Conservation (phyloP, 2,329 filamentous ascomycete species). For the Pezicula radicicola region DNA sequence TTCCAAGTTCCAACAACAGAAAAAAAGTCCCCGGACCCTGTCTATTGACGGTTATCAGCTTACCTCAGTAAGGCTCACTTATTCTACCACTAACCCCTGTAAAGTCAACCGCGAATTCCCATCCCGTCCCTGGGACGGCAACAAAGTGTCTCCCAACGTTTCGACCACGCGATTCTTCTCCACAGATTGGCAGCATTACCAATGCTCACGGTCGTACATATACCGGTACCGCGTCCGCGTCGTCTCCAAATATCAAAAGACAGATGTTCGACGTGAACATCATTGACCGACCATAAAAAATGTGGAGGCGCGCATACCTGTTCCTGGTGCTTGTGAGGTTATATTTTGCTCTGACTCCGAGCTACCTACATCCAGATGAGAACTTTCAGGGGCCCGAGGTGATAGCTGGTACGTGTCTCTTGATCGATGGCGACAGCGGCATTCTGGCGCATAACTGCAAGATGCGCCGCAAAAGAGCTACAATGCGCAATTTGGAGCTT, state of each 20-base stretch:
- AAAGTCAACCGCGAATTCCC: not conserved
- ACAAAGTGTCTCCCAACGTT: conserved; percentile 5
- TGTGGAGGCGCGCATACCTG: conserved; percentile 92
- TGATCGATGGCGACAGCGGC: not conserved
- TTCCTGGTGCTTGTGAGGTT: conserved; percentile 81
- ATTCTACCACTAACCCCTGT: too few species aligned
- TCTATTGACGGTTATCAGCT: too few species aligned
- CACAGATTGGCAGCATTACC: conserved; percentile 9
- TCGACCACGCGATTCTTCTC: conserved; percentile 1
- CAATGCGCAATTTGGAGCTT: not conserved
- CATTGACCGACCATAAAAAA: conserved; percentile 36
- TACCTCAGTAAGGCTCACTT: not conserved
- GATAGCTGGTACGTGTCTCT: conserved; percentile 69
- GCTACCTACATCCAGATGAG: conserved; percentile 97
- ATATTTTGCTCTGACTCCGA: conserved; percentile 91
- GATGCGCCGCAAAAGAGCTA: not conserved
- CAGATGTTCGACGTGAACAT: conserved; percentile 15
- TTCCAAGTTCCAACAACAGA: too few species aligned
- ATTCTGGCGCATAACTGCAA: not conserved
- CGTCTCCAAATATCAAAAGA: conserved; percentile 12
- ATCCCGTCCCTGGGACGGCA: not conserved
- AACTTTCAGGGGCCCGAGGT: conserved; percentile 98
- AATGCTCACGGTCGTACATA: conserved; percentile 15
- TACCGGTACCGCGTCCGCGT: conserved; percentile 7
- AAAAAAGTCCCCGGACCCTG: too few species aligned